These are phyloP conservation scores for Lodderomyces metapsilosis DNA, from an alignment of 1,139 yeast genomes.

Conservation along the genomic window DNA sequence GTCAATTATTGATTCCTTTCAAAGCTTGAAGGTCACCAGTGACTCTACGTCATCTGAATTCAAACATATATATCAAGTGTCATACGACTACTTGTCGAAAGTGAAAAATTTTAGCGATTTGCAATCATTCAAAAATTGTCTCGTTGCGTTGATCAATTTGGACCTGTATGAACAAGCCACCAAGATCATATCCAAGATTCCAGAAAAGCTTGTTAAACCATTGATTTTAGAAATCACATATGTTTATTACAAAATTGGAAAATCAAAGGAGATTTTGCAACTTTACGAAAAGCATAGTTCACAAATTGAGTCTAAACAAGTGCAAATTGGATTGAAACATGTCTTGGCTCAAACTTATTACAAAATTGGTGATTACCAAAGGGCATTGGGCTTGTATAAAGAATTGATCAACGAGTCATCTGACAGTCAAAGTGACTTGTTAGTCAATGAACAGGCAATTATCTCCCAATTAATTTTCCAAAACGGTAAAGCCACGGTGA, in stretches of 20 bases:
- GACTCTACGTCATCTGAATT: constrained; percentile 31
- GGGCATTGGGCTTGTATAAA: constrained; percentile 57
- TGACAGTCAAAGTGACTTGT: constrained; percentile 53
- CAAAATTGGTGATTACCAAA: constrained; percentile 57
- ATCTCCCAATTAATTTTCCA: constrained; percentile 48
- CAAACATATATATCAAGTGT: constrained; percentile 39
- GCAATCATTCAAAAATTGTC: constrained; percentile 56
- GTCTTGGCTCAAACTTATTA: constrained; percentile 82
- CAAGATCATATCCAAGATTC: constrained; percentile 43
- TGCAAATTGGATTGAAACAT: constrained; percentile 56
- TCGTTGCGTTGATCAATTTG: constrained; percentile 69
- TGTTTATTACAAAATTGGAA: constrained; percentile 65
- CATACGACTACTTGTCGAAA: constrained; percentile 43
- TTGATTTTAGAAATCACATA: constrained; percentile 64
- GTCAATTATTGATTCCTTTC: constrained; percentile 46
- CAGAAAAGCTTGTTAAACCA: constrained; percentile 30
- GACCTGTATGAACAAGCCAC: constrained; percentile 65
- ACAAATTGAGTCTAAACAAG: constrained; percentile 9
- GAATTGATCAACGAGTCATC: constrained; percentile 43
- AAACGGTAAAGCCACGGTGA: constrained; percentile 8
- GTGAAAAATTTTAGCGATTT: constrained; percentile 45
- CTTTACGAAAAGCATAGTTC: constrained; percentile 28
- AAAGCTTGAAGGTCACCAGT: constrained; percentile 33
- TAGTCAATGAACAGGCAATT: constrained; percentile 69
- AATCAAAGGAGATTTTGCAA: constrained; percentile 38